phyloP scores from a whole-genome alignment of 2,329 filamentous ascomycete species.

The Pestalotiopsis sp. region DNA sequence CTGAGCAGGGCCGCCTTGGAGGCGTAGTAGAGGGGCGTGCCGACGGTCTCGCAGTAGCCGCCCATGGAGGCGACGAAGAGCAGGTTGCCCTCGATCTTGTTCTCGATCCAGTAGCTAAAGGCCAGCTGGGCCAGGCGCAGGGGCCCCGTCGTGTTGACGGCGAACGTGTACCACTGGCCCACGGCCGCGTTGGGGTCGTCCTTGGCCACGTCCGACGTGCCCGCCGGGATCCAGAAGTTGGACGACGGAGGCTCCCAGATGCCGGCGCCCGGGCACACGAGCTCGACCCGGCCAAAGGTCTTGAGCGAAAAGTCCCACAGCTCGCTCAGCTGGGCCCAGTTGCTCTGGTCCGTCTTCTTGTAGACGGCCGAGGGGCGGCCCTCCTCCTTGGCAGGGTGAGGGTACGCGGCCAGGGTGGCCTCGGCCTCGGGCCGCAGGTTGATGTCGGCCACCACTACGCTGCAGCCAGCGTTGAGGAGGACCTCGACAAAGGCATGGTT shows the following conservation, averaged over 20 bases:
- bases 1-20: constrained; percentile 30
- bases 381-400: constrained; percentile 15
- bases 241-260: constrained; percentile 23
- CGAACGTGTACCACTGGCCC: constrained; percentile 24
- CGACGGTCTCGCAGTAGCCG: constrained; percentile 29
- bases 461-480: constrained; percentile 1
- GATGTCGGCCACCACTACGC: constrained; percentile 7
- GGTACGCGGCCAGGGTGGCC: constrained; percentile 8
- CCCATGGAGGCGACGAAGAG: constrained; percentile 31
- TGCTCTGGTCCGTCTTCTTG: constrained; percentile 21
- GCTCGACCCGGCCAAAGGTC: constrained; percentile 22
- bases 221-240: constrained; percentile 25
- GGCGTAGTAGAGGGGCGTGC: constrained; percentile 33
- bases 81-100: constrained; percentile 27
- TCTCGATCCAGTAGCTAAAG: constrained; percentile 33
- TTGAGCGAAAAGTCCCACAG: constrained; percentile 22
- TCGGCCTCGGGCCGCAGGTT: constrained; percentile 7
- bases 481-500: constrained; percentile 9
- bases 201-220: constrained; percentile 17
- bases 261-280: constrained; percentile 27
- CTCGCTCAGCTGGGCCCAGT: constrained; percentile 31
- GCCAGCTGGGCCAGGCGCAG: constrained; percentile 28
- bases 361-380: constrained; percentile 13
- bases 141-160: constrained; percentile 25
- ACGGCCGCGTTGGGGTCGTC: constrained; percentile 21